Evolutionary conservation across 2,329 filamentous ascomycete genomes (phyloP), one percentile per base, ranked within the genome.

Genomic region (Epicoccum sorghinum): DNA sequence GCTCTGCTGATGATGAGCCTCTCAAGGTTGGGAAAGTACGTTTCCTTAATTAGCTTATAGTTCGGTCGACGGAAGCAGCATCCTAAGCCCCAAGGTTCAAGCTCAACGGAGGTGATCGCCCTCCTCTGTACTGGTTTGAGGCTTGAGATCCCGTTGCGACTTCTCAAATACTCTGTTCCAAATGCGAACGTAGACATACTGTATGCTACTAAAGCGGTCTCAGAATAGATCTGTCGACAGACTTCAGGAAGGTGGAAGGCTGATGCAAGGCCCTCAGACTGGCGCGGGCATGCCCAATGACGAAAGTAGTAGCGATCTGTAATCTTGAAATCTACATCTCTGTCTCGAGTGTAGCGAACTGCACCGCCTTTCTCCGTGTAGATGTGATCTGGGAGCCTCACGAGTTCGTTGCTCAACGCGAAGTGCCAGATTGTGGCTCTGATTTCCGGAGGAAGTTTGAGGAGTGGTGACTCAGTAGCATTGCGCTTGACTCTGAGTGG

Each of bases 211-310:
- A 47, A 18, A 3, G 18, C 22, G 4, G 55, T 35, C 10, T 59
- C 56, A 3, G 42, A 25, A 22, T 59, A 55, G 8, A 61, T 44
- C 22, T 59, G 56, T n/a, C 59, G 55, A 39, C 51, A 45, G 7
- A 47, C 37, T 25, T 52, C 43, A 0, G 43, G 49, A 14, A 52
- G 13, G 10, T 47, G 49, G 24, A 47, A 52, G 5, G 42, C 49
- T 3, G 49, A 23, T 9, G 7, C 22, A 0, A 24, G 4, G n/a
- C 30, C 35, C 2, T 13, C 25, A 3, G 4, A 18, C 0, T n/a
- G 7, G 7, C 25, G 39, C 2, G 18, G 18, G 18, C 18, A 18
- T 3, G 18, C 18, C 18, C 18, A 18, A 18, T 18, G 18, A 18
- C 18, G 18, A 18, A 18, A 18, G 18, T 18, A 18, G 18, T 18